A percentile compares a stretch with the other conserved stretches of the same genome.
Evolutionary conservation across 2,329 filamentous ascomycete genomes (phyloP).

Genomic region (Claviceps fusiformis): DNA sequence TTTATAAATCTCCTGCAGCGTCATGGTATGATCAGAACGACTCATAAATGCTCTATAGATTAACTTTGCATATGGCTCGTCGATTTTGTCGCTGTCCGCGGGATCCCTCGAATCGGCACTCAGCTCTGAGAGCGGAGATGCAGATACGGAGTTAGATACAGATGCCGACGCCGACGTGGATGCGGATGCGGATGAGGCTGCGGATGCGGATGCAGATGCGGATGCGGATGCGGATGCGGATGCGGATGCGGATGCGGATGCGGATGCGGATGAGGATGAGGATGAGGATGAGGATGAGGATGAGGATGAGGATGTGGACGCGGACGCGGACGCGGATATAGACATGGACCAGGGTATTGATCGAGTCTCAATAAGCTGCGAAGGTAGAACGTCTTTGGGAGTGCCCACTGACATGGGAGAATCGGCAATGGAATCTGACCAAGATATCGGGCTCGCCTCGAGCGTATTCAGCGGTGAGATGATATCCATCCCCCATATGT

Average conservation of each 20-base stretch:
- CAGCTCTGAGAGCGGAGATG: conserved; percentile 14
- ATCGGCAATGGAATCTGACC: conserved; percentile 4
- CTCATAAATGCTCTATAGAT: conserved; percentile 65
- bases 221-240: too few relatives aligned
- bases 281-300: background rate
- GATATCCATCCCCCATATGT: background rate
- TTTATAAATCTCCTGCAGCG: conserved; percentile 74
- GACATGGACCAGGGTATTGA: background rate
- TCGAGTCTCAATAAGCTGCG: background rate
- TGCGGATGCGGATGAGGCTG: background rate
- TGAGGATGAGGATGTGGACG: too few relatives aligned
- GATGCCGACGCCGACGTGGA: background rate
- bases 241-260: background rate
- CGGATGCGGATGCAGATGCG: background rate
- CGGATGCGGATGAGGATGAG: background rate
- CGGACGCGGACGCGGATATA: background rate
- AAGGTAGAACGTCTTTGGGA: background rate
- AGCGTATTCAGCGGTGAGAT: conserved; percentile 6
- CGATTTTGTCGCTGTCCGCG: conserved; percentile 16
- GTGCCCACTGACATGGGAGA: conserved; percentile 4
- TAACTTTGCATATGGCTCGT: conserved; percentile 67
- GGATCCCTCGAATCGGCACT: conserved; percentile 10
- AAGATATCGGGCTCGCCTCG: conserved; percentile 1
- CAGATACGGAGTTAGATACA: background rate
- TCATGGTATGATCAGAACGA: conserved; percentile 53